These are phyloP conservation scores for Corylus avellana DNA, from an alignment of 306 rosid species.

Conservation along the genomic window DNA sequence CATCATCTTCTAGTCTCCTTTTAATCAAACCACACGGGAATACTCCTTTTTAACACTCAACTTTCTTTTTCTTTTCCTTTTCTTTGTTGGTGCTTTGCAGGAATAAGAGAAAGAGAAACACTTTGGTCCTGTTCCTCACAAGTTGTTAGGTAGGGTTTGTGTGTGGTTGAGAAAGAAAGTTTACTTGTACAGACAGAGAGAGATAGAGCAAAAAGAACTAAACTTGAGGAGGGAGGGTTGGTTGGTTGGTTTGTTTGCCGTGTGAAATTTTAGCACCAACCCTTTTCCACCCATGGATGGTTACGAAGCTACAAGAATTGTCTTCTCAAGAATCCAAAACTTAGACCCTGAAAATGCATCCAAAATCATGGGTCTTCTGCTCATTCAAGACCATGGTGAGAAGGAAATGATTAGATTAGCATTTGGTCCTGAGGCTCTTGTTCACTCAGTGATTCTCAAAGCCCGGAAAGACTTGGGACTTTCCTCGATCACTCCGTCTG, in stretches of 20 bases:
- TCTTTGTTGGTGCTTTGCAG: constrained; percentile 69
- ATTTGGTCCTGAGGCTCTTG: constrained; percentile 84
- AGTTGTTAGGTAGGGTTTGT: constrained; percentile 66
- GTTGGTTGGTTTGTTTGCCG: constrained; percentile 33
- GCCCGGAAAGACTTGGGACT: constrained; percentile 76
- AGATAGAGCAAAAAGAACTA: constrained; percentile 5
- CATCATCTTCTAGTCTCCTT: constrained; percentile 39
- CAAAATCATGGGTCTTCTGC: constrained; percentile 90
- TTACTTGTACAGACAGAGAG: constrained; percentile 52
- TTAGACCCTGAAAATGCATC: constrained; percentile 98
- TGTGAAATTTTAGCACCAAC: constrained; percentile 35
- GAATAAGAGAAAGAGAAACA: constrained; percentile 58
- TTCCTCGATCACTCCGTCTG: constrained; percentile 63
- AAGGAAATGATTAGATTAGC: constrained; percentile 97
- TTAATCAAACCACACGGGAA: constrained; percentile 83
- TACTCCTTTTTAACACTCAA: constrained; percentile 56
- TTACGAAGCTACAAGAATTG: constrained; percentile 88
- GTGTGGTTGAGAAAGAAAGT: constrained; percentile 80
- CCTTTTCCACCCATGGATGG: constrained; percentile 65
- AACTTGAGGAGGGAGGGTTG: background rate
- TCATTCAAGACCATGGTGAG: constrained; percentile 94
- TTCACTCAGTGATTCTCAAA: constrained; percentile 77
- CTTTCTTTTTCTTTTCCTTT: constrained; percentile 42
- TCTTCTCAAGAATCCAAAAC: constrained; percentile 83
- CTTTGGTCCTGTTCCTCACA: constrained; percentile 48